Conservation (phyloP, 768 basidiomycete species). For the Mycena capillaripes region DNA sequence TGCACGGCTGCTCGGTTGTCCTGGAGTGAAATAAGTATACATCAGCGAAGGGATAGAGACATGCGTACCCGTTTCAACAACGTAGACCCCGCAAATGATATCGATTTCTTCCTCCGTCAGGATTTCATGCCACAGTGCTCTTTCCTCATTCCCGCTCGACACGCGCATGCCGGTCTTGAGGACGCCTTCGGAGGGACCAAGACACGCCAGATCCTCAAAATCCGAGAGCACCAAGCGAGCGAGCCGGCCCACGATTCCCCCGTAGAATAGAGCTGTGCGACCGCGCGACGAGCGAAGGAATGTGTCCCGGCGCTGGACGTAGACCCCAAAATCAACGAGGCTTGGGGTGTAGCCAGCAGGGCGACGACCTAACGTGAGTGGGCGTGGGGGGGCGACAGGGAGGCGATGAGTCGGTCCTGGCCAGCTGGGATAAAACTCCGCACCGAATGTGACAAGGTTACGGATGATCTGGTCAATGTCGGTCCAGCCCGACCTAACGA, state of each 20-base stretch:
- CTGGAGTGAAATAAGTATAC: constrained; percentile 13
- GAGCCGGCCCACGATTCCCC: constrained; percentile 28
- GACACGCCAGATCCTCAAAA: constrained; percentile 8
- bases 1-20: constrained; percentile 6
- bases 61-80: constrained; percentile 23
- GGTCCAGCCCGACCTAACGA: constrained; percentile 18
- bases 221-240: constrained; percentile 13
- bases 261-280: constrained; percentile 24
- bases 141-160: background rate
- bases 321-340: constrained; percentile 20
- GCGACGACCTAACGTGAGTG: constrained; percentile 16
- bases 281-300: constrained; percentile 26
- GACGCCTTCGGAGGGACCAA: constrained; percentile 16
- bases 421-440: constrained; percentile 26
- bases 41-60: background rate
- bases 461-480: constrained; percentile 9
- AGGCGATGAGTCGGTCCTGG: constrained; percentile 4
- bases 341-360: constrained; percentile 21
- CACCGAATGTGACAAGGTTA: constrained; percentile 18
- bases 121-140: constrained; percentile 13
- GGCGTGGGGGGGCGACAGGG: background rate
- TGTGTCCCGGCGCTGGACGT: constrained; percentile 16
- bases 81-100: constrained; percentile 33
- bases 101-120: constrained; percentile 16
- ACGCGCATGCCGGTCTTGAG: constrained; percentile 18